phyloP scores from a whole-genome alignment of 73 alveolate species.

The Symbiodinium pilosum region DNA sequence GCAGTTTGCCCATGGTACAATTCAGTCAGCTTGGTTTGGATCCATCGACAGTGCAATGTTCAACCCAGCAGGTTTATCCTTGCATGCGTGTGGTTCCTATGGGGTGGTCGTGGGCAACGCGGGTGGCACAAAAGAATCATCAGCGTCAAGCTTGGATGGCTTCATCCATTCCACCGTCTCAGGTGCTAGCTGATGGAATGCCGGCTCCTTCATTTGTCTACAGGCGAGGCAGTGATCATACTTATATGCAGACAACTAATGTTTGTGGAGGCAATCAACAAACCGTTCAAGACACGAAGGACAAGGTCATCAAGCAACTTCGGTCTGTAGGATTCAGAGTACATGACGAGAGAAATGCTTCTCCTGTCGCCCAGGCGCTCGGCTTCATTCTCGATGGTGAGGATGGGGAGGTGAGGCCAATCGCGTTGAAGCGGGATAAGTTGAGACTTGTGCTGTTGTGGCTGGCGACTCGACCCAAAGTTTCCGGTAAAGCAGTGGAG shows the following conservation, averaged over 20 bases:
- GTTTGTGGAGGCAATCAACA: not conserved
- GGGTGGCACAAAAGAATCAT: constrained; percentile 29
- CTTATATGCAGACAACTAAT: constrained; percentile 35
- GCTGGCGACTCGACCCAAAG: not conserved
- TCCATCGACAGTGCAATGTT: not conserved
- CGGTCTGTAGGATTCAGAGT: constrained; percentile 23
- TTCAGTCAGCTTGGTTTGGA: not conserved
- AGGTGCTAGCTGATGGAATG: constrained; percentile 6
- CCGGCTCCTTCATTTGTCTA: not conserved
- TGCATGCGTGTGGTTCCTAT: constrained; percentile 42
- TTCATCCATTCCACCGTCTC: not conserved
- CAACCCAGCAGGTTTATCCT: not conserved
- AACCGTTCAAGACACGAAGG: not conserved
- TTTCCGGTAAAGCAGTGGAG: not conserved
- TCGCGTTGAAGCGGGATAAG: not conserved
- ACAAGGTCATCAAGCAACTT: not conserved
- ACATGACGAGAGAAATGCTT: constrained; percentile 35
- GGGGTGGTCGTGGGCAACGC: constrained; percentile 60
- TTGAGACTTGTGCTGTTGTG: not conserved
- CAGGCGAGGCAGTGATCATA: not conserved
- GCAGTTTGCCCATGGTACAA: constrained; percentile 21
- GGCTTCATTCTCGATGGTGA: constrained; percentile 33
- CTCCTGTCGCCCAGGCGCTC: not conserved
- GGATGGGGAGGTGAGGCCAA: not conserved
- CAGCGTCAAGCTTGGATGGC: constrained; percentile 35